A percentile compares a stretch with the other conserved stretches of the same genome.
Evolutionary conservation across 805 yeast genomes (phyloP).

Genomic region (Zygosaccharomyces bisporus): DNA sequence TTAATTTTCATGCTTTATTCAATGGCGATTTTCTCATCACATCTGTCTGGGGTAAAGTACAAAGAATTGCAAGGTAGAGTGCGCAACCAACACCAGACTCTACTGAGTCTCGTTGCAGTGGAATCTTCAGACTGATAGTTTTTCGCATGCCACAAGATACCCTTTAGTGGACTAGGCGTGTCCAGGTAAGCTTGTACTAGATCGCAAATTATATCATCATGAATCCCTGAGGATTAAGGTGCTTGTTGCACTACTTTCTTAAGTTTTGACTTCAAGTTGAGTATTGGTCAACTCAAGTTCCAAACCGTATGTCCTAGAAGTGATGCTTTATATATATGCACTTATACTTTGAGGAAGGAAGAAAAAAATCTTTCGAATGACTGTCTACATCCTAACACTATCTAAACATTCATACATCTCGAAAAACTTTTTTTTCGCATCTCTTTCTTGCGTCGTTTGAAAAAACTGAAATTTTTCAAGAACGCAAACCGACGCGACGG

Average conservation of each 20-base stretch:
- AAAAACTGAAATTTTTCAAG: not conserved
- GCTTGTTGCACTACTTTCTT: not conserved
- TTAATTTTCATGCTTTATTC: slow-evolving; percentile 35
- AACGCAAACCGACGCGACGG: slow-evolving; percentile 1
- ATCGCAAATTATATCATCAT: slow-evolving; percentile 59
- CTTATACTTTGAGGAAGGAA: too few relatives aligned
- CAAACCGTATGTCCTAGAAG: too few relatives aligned
- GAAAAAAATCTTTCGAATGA: not conserved
- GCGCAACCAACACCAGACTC: slow-evolving; percentile 17
- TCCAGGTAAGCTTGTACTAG: slow-evolving; percentile 41
- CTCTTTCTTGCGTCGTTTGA: slow-evolving; percentile 2
- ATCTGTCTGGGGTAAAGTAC: not conserved
- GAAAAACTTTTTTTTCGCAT: not conserved
- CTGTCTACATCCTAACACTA: not conserved
- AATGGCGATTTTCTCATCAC: slow-evolving; percentile 41
- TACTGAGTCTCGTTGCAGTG: slow-evolving; percentile 14
- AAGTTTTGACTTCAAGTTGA: too few relatives aligned
- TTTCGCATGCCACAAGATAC: slow-evolving; percentile 39
- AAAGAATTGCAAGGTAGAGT: slow-evolving; percentile 4
- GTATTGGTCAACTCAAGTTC: too few relatives aligned
- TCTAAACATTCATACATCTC: not conserved
- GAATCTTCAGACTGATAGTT: slow-evolving; percentile 27
- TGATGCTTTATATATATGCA: too few relatives aligned
- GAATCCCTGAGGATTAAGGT: not conserved
- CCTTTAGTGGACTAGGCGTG: slow-evolving; percentile 47